Conservation (phyloP, 2,329 filamentous ascomycete genomes). For the Rhynchosporium secalis region DNA sequence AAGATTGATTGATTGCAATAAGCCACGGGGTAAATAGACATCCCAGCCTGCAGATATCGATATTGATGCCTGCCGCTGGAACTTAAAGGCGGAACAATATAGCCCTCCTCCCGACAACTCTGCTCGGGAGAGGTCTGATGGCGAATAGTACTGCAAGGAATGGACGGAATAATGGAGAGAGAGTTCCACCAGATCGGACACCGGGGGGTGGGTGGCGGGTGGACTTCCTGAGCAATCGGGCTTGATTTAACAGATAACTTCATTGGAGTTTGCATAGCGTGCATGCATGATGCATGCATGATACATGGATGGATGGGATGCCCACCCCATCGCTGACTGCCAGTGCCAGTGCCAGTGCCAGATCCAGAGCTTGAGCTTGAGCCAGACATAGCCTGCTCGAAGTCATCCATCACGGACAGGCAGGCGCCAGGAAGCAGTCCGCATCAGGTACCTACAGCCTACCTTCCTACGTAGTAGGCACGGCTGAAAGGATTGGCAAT, state of each 20-base stretch:
- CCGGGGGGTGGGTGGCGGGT: not conserved
- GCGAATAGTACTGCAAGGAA: conserved; percentile 2
- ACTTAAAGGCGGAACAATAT: conserved; percentile 20
- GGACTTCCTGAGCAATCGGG: conserved; percentile 9
- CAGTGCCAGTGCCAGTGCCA: too few species aligned
- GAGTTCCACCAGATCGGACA: conserved; percentile 13
- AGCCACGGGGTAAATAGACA: not conserved
- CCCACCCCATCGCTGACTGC: too few species aligned
- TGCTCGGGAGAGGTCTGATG: not conserved
- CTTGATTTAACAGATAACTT: not conserved
- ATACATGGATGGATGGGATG: too few species aligned
- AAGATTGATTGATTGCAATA: not conserved
- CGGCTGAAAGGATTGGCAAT: conserved; percentile 14
- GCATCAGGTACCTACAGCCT: not conserved
- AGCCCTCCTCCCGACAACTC: conserved; percentile 18
- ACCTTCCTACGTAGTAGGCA: not conserved
- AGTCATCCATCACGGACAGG: not conserved
- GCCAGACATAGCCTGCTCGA: conserved; percentile 7
- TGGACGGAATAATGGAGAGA: too few species aligned
- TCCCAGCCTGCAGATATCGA: conserved; percentile 17
- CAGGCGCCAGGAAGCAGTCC: conserved; percentile 4
- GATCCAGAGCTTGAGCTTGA: too few species aligned
- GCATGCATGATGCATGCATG: not conserved
- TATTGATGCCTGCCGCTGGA: conserved; percentile 12
- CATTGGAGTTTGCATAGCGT: conserved; percentile 8